Base-by-base conservation (phyloP, 306 rosid species). In the Crataegus laevigata region DNA sequence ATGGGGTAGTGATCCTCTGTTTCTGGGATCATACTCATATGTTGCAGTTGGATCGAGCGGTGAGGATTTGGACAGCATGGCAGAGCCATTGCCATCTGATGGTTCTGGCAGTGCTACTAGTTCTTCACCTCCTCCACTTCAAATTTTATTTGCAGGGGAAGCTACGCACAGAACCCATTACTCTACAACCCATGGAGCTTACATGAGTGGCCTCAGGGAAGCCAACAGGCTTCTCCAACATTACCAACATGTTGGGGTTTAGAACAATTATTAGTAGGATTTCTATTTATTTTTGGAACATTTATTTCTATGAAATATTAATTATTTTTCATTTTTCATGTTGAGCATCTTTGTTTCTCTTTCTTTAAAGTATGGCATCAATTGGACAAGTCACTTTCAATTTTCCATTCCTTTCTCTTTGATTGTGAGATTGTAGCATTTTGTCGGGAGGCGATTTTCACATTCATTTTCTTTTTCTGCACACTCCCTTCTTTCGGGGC, bases 181-280 rank as follows among this genome's bases (percentile, higher is more conserved):
- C 81, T 94, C 99, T 50, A 94, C 99, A 24, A 94, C 99, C 72
- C 99, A 94, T 87, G 99, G 99, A 72, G 99, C 99, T 79, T 92
- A 92, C 81, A 83, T 88, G 80, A 94, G 99, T 83, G 99, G 99
- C 55, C 96, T 92, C 73, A 90, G 99, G 78, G 99, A 94, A 84
- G 99, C 97, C 78, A 85, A 83, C 72, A 89, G 99, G 88, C 91
- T 94, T 83, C 96, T 94, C 85, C 89, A 85, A 76, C 91, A 94
- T 83, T 94, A 92, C 75, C 88, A 87, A 67, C 84, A 82, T 85
- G 84, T 73, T 80, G 94, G 89, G 77, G 83, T 91, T 86, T 84
- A 79, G 75, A 77, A 73, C 66, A 76, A 63, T 79, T 83, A 64
- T 76, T 83, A 54, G 66, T 70, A 54, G 25, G 59, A 22, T 68